Conservation (phyloP, 2,329 filamentous ascomycete genomes). For the Clarireedia homoeocarpa region DNA sequence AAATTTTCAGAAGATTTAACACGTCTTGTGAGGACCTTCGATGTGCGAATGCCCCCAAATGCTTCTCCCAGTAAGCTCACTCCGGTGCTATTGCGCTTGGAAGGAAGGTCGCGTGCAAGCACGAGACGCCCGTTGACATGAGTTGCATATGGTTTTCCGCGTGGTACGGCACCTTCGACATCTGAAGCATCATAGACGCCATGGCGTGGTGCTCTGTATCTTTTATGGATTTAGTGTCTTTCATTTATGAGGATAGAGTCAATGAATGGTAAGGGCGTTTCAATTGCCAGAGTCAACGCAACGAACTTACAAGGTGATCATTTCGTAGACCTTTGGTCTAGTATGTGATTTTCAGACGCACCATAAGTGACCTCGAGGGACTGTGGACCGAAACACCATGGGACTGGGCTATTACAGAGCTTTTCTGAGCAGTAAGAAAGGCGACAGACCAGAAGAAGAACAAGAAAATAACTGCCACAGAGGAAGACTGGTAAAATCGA, state of each 20-base stretch:
- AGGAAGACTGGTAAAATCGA: no score
- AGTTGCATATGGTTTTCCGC: slow-evolving; percentile 23
- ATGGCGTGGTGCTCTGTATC: background rate
- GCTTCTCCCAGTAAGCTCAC: slow-evolving; percentile 14
- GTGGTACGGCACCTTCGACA: slow-evolving; percentile 12
- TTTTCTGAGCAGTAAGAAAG: no score
- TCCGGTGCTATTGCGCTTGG: background rate
- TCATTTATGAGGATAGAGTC: background rate
- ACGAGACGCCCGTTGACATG: slow-evolving; percentile 26
- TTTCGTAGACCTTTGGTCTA: no score
- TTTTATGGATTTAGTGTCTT: background rate
- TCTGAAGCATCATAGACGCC: background rate
- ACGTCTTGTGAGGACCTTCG: background rate
- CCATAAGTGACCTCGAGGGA: no score
- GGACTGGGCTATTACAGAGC: no score
- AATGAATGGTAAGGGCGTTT: background rate
- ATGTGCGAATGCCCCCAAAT: slow-evolving; percentile 9
- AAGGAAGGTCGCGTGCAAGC: slow-evolving; percentile 22
- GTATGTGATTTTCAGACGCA: no score
- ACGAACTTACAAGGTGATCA: no score
- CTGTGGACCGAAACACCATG: no score
- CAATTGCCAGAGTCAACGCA: no score
- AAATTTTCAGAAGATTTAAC: slow-evolving; percentile 9
- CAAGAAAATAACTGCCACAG: no score
- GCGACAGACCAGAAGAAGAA: no score